Evolutionary conservation across 495 filamentous ascomycete genomes (phyloP).

Genomic region (Aspergillus campestris): DNA sequence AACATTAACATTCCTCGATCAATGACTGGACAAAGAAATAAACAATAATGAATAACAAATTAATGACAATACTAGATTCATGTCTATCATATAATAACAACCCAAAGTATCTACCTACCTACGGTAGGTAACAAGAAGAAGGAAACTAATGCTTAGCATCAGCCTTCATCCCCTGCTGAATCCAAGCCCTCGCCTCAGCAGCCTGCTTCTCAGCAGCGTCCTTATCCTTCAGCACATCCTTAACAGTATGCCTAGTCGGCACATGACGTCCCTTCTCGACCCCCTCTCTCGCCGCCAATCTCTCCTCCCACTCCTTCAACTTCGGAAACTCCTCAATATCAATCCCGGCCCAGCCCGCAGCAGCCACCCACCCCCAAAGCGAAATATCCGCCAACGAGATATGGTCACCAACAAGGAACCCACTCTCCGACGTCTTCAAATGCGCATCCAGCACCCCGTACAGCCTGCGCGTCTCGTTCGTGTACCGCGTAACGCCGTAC

Average conservation of each 20-base stretch:
- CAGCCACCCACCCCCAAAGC: conserved; percentile 66
- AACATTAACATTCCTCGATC: too few species aligned
- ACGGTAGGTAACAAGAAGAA: not conserved
- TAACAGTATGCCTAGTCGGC: conserved; percentile 58
- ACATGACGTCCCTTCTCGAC: conserved; percentile 75
- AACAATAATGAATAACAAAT: not conserved
- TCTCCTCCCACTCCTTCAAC: conserved; percentile 67
- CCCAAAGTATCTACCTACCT: too few species aligned
- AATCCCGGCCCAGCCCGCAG: conserved; percentile 61
- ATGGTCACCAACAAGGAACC: conserved; percentile 71
- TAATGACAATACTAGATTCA: too few species aligned
- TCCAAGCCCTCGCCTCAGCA: conserved; percentile 44
- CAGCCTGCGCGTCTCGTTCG: conserved; percentile 70
- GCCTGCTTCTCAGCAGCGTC: conserved; percentile 45
- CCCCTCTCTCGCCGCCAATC: conserved; percentile 55
- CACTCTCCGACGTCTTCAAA: conserved; percentile 52
- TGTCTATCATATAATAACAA: too few species aligned
- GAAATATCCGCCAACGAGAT: conserved; percentile 80
- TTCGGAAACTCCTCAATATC: conserved; percentile 70
- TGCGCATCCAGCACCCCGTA: conserved; percentile 73
- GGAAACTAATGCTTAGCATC: conserved; percentile 38
- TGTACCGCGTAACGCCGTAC: conserved; percentile 79
- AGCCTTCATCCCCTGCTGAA: conserved; percentile 54
- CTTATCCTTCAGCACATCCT: conserved; percentile 48
- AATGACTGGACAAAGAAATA: too few species aligned